Evolutionary conservation across 176 grass and related monocot species (phyloP), one percentile per base, ranked within the genome.

Genomic region (Eragrostis nindensis): DNA sequence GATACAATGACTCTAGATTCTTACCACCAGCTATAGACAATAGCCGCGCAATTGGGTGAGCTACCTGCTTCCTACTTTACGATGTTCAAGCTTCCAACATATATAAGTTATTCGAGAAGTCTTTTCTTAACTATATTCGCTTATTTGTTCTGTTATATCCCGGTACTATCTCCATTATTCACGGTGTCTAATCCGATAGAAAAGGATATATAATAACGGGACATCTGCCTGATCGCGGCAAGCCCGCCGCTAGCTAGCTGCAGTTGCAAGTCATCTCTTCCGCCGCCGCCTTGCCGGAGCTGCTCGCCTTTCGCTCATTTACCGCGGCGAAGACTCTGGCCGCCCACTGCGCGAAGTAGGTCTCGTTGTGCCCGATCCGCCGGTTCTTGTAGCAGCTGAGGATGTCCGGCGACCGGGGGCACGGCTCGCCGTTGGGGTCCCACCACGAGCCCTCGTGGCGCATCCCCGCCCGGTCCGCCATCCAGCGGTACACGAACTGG

Each of bases 401-500:
- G 2, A 13, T 39, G 24, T 89, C 85, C 2, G 10, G 62, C 1
- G 26, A 21, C 21, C 42, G 47, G 0, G 57, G 26, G 54, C 94
- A 94, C 0, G 82, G 65, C 38, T 88, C 84, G n/a, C 81, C 84
- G 5, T 83, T 9, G 0, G 86, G 46, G 18, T 97, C 91, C 70
- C 87, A 74, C 91, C 94, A 97, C 3, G 86, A 81, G 21, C 91
- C 94, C 53, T 87, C 70, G 74, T 97, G 91, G 22, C n/a, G 80
- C 91, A 97, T 91, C 18, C 91, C 89, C 0, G 86, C 56, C 25
- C 86, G 16, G 8, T 65, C 62, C 9, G 91, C 84, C 12, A 94
- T 68, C 94, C 89, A 94, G 40, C 77, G 76, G 89, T 39, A 94
- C 60, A 97, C 91, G n/a, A 81, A 91, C 74, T 91, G 89, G 66